Percentiles rank a stretch among this genome's conserved stretches.
Conservation (phyloP, 352 stramenopile genomes). For the Bremia lactucae region DNA sequence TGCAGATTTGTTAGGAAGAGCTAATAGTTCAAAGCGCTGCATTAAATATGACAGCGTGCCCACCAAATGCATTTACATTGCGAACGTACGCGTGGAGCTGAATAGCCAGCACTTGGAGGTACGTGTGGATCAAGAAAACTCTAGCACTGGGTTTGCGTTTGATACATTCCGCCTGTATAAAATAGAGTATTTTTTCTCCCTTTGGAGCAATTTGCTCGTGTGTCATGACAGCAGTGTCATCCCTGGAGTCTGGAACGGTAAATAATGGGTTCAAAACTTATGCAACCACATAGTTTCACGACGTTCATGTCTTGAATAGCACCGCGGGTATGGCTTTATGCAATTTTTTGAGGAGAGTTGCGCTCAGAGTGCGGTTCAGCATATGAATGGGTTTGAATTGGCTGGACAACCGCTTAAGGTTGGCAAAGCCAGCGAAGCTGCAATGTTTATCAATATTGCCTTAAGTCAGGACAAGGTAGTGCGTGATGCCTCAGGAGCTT, state of each 20-base stretch:
- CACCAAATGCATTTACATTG: constrained; percentile 70
- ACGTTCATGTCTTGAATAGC: constrained; percentile 12
- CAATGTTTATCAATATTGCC: constrained; percentile 55
- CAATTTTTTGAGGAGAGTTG: constrained; percentile 54
- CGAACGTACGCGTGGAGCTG: constrained; percentile 57
- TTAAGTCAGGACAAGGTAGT: constrained; percentile 60
- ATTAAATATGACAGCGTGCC: constrained; percentile 25
- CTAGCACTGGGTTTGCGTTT: too few species aligned
- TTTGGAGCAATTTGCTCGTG: constrained; percentile 56
- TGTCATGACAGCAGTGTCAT: constrained; percentile 53
- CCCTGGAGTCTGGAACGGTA: constrained; percentile 42
- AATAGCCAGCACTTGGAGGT: constrained; percentile 72
- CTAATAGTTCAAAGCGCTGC: constrained; percentile 1
- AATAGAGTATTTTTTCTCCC: constrained; percentile 68
- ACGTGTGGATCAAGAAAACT: too few species aligned
- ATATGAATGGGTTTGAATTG: constrained; percentile 77
- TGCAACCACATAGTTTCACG: not conserved
- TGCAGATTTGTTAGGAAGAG: not conserved
- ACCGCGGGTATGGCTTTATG: constrained; percentile 69
- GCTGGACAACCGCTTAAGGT: constrained; percentile 66
- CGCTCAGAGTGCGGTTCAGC: constrained; percentile 58
- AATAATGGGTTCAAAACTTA: not conserved
- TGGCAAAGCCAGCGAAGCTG: constrained; percentile 58
- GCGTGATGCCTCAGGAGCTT: constrained; percentile 13
- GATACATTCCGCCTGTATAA: not conserved